A percentile compares a stretch with the other conserved stretches of the same genome.
Conservation (phyloP, 2,329 filamentous ascomycete species). For the Apiospora malaysiana region DNA sequence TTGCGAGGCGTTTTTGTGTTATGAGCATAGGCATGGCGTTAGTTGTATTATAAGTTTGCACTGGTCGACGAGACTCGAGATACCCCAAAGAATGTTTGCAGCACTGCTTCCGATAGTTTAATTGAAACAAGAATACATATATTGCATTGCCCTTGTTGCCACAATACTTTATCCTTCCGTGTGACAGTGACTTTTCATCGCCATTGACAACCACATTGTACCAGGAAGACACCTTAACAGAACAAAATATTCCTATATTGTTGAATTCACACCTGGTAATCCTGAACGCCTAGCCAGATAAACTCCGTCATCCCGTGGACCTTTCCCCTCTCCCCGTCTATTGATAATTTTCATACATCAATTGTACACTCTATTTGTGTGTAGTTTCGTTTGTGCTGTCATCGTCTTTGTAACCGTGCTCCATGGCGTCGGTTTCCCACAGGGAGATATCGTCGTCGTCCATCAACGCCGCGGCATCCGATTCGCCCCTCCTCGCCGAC, state of each 20-base stretch:
- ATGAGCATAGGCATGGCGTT: background rate
- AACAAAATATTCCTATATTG: background rate
- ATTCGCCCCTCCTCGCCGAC: conserved; percentile 46
- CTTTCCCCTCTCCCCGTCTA: conserved; percentile 4
- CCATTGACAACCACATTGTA: background rate
- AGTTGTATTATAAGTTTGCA: conserved; percentile 9
- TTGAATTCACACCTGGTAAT: background rate
- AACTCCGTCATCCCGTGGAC: conserved; percentile 3
- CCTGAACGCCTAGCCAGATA: conserved; percentile 12
- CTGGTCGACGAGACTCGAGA: conserved; percentile 5
- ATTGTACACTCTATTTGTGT: conserved; percentile 8
- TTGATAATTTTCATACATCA: background rate
- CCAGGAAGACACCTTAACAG: background rate
- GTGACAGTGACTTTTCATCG: background rate
- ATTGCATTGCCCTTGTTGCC: background rate
- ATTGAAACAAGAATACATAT: background rate
- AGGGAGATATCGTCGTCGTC: conserved; percentile 65
- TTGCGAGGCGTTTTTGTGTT: background rate
- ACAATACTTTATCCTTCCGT: background rate
- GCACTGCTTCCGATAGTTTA: background rate
- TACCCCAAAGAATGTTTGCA: conserved; percentile 7
- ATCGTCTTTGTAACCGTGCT: conserved; percentile 33
- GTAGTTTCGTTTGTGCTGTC: conserved; percentile 25
- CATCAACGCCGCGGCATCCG: conserved; percentile 60
- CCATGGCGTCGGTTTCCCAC: conserved; percentile 54